Evolutionary conservation across 1,284 basidiomycete genomes (phyloP), one percentile per base, ranked within the genome.

Genomic region (Wallemia hederae): DNA sequence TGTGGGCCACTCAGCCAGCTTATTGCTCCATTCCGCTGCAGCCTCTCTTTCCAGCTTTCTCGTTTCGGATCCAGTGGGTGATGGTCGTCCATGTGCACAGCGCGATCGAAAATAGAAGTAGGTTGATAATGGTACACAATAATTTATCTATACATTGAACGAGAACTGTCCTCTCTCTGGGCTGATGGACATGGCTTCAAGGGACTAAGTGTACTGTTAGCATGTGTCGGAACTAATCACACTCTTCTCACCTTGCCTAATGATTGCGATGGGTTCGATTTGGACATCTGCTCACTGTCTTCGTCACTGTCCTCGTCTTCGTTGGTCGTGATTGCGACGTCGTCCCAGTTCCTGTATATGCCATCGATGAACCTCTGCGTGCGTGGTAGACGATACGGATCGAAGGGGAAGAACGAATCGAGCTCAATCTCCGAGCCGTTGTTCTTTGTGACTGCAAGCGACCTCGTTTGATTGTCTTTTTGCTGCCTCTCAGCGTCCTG

Each of bases 391-490:
- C 82, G 85, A 74, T 89, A 98, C 0, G 94, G 94, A 69, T 99
- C 94, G 69, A 99, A 99, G 0, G 94, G 94, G 74, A 98, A 99
- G 74, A 97, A 98, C 15, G 82, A 81, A 68, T 91, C 89, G 59
- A 97, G 75, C 62, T 90, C 86, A 3, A 79, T 75, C 62, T 81
- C 79, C 63, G 78, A 71, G 59, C 22, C 24, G 24, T 25, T 60
- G 31, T 29, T 29, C 22, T 29, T 61, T 25, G 39, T 17, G 11
- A 33, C 57, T 28, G 57, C 31, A 9, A 27, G 26, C 7, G 27
- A 55, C 24, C 31, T 22, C 11, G 39, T 49, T 22, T 49, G 39
- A 5, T 9, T 49, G n/a, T 49, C 39, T 49, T 49, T 63, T 24
- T 62, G 55, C 19, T 49, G 31, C 5, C 15, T 24, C 59, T 25